These are phyloP conservation scores for Pleomassaria siparia DNA, from an alignment of 2,329 filamentous ascomycete species.

Conservation along the genomic window DNA sequence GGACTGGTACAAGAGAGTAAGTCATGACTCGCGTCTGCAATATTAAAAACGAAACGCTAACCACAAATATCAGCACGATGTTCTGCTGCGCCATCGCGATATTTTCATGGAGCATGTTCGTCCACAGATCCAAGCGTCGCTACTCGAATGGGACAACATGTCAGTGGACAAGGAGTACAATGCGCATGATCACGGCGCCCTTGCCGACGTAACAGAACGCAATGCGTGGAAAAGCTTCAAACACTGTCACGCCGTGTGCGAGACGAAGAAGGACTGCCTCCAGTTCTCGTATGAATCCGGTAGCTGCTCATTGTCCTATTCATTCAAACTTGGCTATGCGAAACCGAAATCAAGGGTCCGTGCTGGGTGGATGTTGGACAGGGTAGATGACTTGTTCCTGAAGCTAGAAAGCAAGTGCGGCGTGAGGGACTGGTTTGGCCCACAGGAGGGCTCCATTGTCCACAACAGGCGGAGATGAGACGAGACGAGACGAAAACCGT, in stretches of 20 bases:
- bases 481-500: not conserved
- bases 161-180: slow-evolving; percentile 39
- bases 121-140: slow-evolving; percentile 26
- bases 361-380: slow-evolving; percentile 41
- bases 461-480: slow-evolving; percentile 9
- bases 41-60: slow-evolving; percentile 15
- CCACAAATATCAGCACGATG: slow-evolving; percentile 28
- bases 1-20: slow-evolving; percentile 38
- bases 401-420: slow-evolving; percentile 34
- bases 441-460: slow-evolving; percentile 15
- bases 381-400: slow-evolving; percentile 37
- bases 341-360: slow-evolving; percentile 28
- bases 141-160: slow-evolving; percentile 41
- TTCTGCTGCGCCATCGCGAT: slow-evolving; percentile 41
- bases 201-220: slow-evolving; percentile 25
- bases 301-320: slow-evolving; percentile 31
- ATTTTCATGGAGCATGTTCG: slow-evolving; percentile 39
- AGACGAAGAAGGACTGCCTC: slow-evolving; percentile 33
- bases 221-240: slow-evolving; percentile 40
- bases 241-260: slow-evolving; percentile 38
- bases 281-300: slow-evolving; percentile 40
- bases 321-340: slow-evolving; percentile 36
- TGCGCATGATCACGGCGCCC: slow-evolving; percentile 30
- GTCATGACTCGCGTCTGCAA: slow-evolving; percentile 6
- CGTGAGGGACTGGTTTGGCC: slow-evolving; percentile 38